Evolutionary conservation across 129 eudicot species (phyloP), one percentile per base, ranked within the genome.

Genomic region (Chrysanthemum seticuspe): DNA sequence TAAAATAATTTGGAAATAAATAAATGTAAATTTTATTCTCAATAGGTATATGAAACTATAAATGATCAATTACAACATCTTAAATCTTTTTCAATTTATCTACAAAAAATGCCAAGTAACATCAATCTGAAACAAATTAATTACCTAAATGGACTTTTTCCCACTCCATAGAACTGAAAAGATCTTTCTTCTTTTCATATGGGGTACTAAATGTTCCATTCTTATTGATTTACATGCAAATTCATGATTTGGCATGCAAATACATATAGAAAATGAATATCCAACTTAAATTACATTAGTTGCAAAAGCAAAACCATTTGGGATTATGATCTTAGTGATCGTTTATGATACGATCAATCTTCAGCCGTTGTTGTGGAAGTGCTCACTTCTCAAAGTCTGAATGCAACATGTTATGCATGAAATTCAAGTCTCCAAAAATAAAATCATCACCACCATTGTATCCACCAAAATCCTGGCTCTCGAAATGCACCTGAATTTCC

Each of bases 361-460:
- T 36, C 9, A 34, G 51, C 16, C 13, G 34, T 73, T 23, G 6
- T 57, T n/a, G 2, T 49, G 21, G 23, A 15, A 31, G 2, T 55
- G 76, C 29, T 80, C 80, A 80, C 67, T 71, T 75, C 34, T 80
- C 80, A 34, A 81, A 87, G 48, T 87, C 85, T 59, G 83, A 80
- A 63, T 87, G 88, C 66, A 87, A 45, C 88, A 85, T 81, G 74
- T 74, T 89, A 53, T 84, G 85, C 87, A 87, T 83, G 71, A 87
- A 83, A 74, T 76, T 76, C 64, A 90, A 63, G 68, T 85, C 89
- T 21, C 84, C 91, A 11, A 90, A 85, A 4, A 87, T 79, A 69
- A 83, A 78, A 52, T 87, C 93, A 36, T 83, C 94, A 5, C 89
- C 96, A 25, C 79, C 87, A 19, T 74, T 71, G 47, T 80, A 86